Evolutionary conservation across 176 grass and related monocot genomes (phyloP).

Genomic region (Juncus inflexus): DNA sequence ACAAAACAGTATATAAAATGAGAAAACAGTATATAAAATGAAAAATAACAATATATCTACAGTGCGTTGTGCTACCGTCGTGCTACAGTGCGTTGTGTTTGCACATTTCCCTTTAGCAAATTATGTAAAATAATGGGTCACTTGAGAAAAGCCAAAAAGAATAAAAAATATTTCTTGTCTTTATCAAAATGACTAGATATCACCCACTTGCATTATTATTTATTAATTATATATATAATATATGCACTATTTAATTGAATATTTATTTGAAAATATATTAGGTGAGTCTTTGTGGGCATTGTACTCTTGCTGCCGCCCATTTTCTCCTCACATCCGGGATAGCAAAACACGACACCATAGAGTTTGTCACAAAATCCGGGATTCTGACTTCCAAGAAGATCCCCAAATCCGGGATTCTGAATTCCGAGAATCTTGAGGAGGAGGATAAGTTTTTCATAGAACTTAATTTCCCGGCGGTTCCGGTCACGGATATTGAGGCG

Average conservation of each 20-base stretch:
- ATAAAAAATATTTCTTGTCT: background rate
- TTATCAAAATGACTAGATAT: background rate
- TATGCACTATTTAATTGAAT: no score
- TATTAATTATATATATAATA: no score
- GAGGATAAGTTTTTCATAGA: constrained; percentile 34
- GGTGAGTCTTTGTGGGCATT: constrained; percentile 49
- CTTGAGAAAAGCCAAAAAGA: no score
- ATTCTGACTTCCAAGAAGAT: constrained; percentile 34
- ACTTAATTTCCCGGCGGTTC: constrained; percentile 37
- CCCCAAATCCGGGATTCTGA: background rate
- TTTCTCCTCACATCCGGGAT: constrained; percentile 34
- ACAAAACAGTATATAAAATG: no score
- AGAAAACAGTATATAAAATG: no score
- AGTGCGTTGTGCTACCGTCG: no score
- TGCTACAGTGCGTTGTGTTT: no score
- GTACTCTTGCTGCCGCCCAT: constrained; percentile 47
- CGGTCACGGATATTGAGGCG: constrained; percentile 15
- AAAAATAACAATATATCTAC: no score
- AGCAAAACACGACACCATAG: constrained; percentile 24
- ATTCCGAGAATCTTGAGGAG: constrained; percentile 14
- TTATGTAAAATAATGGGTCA: background rate
- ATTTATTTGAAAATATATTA: constrained; percentile 9
- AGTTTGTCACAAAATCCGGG: constrained; percentile 34
- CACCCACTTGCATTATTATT: background rate
- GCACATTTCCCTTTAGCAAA: no score